These are phyloP conservation scores for Copromyces sp. DNA, from an alignment of 495 filamentous ascomycete species.

Conservation along the genomic window DNA sequence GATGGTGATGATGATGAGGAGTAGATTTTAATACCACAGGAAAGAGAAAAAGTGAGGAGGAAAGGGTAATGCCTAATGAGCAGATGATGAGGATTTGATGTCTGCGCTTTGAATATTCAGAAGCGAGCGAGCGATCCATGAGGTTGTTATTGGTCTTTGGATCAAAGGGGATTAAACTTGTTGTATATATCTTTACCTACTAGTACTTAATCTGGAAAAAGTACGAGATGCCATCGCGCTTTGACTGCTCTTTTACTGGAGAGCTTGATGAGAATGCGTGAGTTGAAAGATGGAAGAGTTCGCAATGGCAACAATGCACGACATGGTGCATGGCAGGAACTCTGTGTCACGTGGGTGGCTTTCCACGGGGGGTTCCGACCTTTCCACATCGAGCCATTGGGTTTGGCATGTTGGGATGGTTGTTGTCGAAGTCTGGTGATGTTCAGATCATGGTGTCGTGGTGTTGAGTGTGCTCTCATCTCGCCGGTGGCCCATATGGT, in stretches of 20 bases:
- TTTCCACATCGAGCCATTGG: neutral
- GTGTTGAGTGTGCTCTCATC: neutral
- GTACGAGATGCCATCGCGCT: neutral
- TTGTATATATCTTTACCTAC: neutral
- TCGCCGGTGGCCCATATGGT: neutral
- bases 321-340: conserved; percentile 30
- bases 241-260: neutral
- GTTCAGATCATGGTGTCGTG: neutral
- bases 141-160: neutral
- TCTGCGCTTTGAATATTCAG: neutral
- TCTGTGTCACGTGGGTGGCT: conserved; percentile 26
- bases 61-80: neutral
- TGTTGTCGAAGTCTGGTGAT: neutral
- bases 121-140: neutral
- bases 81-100: neutral
- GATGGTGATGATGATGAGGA: neutral
- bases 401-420: neutral
- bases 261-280: neutral
- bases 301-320: conserved; percentile 22
- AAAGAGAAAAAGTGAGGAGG: neutral
- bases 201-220: neutral
- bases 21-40: neutral
- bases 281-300: conserved; percentile 1
- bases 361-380: neutral
- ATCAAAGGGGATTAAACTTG: neutral